Percentiles rank a stretch among this genome's conserved stretches.
Conservation (phyloP, 2,329 filamentous ascomycete species). For the Trichoderma harzianum region DNA sequence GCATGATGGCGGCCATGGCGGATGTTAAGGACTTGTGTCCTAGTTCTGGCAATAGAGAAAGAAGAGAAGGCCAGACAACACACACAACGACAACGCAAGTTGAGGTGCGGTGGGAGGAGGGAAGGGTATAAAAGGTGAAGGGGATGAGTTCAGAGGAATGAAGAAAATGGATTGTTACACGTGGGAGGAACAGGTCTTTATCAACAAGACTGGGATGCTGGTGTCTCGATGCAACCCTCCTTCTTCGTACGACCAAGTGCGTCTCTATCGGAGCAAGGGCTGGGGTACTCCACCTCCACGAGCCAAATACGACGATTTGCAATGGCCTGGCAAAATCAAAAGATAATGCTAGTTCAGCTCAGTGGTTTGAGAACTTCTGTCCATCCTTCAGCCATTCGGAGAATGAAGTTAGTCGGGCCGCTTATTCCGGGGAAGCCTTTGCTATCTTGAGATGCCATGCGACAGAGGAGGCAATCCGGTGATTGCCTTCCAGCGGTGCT, state of each 20-base stretch:
- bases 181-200: constrained; percentile 14
- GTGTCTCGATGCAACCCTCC: constrained; percentile 11
- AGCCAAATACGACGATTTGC: background rate
- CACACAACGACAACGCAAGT: constrained; percentile 1
- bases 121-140: background rate
- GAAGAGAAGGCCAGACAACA: background rate
- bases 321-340: background rate
- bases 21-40: background rate
- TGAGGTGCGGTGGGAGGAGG: background rate
- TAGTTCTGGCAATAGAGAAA: background rate
- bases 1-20: background rate
- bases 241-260: background rate
- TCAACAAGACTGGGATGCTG: constrained; percentile 10
- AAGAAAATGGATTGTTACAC: background rate
- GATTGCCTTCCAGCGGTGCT: background rate
- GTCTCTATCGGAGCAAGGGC: background rate
- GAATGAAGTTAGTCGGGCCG: background rate
- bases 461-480: constrained; percentile 5
- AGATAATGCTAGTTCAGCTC: constrained; percentile 10
- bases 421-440: background rate
- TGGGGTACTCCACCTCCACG: background rate
- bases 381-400: constrained; percentile 8
- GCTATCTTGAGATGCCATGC: background rate
- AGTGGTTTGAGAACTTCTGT: constrained; percentile 12
- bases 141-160: background rate